Percentiles rank a stretch among this genome's conserved stretches.
Evolutionary conservation across 1,139 yeast species (phyloP).

Genomic region (Pneumocystis murina): DNA sequence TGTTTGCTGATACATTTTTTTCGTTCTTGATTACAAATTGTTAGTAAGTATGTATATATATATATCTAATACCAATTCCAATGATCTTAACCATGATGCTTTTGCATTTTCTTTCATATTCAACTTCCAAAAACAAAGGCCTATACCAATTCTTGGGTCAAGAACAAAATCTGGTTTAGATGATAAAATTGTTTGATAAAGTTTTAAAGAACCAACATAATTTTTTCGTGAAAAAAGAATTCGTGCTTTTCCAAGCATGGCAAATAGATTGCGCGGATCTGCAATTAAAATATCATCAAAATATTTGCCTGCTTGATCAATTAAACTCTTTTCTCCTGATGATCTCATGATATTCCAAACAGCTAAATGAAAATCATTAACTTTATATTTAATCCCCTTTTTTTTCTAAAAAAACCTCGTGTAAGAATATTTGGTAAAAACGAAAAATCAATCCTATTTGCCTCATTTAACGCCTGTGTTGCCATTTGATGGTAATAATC

Average conservation of each 20-base stretch:
- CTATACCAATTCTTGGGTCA: constrained; percentile 90
- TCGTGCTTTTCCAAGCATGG: constrained; percentile 75
- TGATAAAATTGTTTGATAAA: constrained; percentile 69
- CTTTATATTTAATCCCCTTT: constrained; percentile 5
- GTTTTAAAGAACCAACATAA: constrained; percentile 56
- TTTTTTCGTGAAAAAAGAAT: constrained; percentile 57
- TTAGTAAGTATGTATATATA: not conserved
- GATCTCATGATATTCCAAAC: constrained; percentile 2
- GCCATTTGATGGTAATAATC: constrained; percentile 24
- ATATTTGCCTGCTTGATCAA: constrained; percentile 17
- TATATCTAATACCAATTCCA: constrained; percentile 31
- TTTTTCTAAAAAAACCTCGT: constrained; percentile 34
- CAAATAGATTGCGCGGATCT: constrained; percentile 47
- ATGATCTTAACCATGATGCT: constrained; percentile 67
- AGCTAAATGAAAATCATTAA: not conserved
- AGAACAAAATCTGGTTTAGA: constrained; percentile 64
- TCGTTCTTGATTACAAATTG: constrained; percentile 28
- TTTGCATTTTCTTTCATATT: constrained; percentile 65
- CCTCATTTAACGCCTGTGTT: constrained; percentile 24
- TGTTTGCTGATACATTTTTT: constrained; percentile 43
- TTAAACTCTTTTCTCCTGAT: constrained; percentile 3
- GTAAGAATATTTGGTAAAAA: constrained; percentile 42
- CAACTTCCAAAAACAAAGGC: constrained; percentile 82
- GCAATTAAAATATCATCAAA: constrained; percentile 26
- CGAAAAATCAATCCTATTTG: constrained; percentile 29